Percentiles rank a stretch among this genome's conserved stretches.
phyloP scores from a whole-genome alignment of 768 basidiomycete genomes.

The Sutorius australiensis region DNA sequence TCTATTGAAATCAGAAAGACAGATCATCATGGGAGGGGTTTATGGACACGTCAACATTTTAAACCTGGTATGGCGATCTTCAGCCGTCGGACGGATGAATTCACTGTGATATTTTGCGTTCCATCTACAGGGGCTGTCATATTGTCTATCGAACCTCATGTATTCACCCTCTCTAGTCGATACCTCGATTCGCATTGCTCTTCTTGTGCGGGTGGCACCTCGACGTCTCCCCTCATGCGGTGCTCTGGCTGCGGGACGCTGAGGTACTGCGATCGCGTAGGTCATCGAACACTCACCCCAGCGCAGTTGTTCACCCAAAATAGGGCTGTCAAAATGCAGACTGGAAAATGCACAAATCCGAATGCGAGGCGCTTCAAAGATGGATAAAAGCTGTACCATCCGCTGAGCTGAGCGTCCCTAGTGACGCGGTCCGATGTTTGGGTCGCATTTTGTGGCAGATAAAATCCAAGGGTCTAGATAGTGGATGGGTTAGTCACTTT shows the following conservation, averaged over 20 bases:
- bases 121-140: slow-evolving; percentile 51
- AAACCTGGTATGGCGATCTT: slow-evolving; percentile 35
- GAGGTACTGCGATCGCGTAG: slow-evolving; percentile 73
- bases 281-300: slow-evolving; percentile 19
- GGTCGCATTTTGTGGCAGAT: slow-evolving; percentile 70
- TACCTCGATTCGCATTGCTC: slow-evolving; percentile 67
- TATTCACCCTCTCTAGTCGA: slow-evolving; percentile 60
- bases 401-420: slow-evolving; percentile 49
- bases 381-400: slow-evolving; percentile 55
- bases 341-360: slow-evolving; percentile 72
- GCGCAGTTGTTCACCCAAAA: background rate
- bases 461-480: slow-evolving; percentile 50
- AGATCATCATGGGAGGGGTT: slow-evolving; percentile 39
- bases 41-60: slow-evolving; percentile 38
- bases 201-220: slow-evolving; percentile 49
- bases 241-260: slow-evolving; percentile 71
- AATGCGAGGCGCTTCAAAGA: slow-evolving; percentile 66
- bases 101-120: background rate
- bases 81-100: background rate
- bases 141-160: slow-evolving; percentile 54
- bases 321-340: slow-evolving; percentile 70
- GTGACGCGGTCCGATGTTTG: slow-evolving; percentile 76
- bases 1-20: slow-evolving; percentile 39
- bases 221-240: slow-evolving; percentile 46
- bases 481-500: slow-evolving; percentile 50